Evolutionary conservation across 1,284 basidiomycete genomes (phyloP).

Genomic region (Coniferiporia sulphurascens): DNA sequence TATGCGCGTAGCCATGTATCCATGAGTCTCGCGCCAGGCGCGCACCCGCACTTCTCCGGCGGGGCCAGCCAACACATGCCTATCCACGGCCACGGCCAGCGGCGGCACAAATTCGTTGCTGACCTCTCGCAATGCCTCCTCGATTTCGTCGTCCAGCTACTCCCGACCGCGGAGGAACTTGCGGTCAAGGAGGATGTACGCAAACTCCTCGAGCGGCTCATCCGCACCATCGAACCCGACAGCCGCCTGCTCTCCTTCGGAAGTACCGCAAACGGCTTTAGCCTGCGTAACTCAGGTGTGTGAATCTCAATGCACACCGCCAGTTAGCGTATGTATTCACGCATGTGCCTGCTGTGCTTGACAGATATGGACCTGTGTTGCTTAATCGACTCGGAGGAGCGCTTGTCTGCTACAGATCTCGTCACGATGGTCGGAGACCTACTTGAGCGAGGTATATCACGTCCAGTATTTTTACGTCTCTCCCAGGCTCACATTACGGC

Average conservation of each 20-base stretch:
- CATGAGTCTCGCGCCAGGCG: constrained; percentile 10
- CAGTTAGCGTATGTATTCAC: not conserved
- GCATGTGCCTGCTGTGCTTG: not conserved
- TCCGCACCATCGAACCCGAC: constrained; percentile 90
- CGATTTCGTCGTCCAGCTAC: constrained; percentile 85
- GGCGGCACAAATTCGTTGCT: constrained; percentile 51
- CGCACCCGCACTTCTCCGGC: constrained; percentile 1
- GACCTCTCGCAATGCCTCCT: constrained; percentile 70
- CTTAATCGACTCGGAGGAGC: constrained; percentile 82
- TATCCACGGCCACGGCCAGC: constrained; percentile 5
- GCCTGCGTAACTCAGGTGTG: constrained; percentile 89
- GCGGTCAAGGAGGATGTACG: constrained; percentile 94
- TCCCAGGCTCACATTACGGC: constrained; percentile 12
- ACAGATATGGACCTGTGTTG: constrained; percentile 98
- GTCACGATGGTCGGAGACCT: constrained; percentile 93
- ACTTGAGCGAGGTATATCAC: constrained; percentile 79
- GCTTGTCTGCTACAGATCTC: constrained; percentile 77
- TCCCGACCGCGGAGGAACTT: constrained; percentile 87
- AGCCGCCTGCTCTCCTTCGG: constrained; percentile 92
- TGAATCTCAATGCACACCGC: constrained; percentile 15
- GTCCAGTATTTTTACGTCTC: constrained; percentile 3
- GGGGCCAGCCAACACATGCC: constrained; percentile 1
- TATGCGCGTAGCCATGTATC: constrained; percentile 13
- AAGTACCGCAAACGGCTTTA: constrained; percentile 91
- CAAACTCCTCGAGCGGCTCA: constrained; percentile 90